These are phyloP conservation scores for Terana coerulea DNA, from an alignment of 768 basidiomycete genomes.

Conservation along the genomic window DNA sequence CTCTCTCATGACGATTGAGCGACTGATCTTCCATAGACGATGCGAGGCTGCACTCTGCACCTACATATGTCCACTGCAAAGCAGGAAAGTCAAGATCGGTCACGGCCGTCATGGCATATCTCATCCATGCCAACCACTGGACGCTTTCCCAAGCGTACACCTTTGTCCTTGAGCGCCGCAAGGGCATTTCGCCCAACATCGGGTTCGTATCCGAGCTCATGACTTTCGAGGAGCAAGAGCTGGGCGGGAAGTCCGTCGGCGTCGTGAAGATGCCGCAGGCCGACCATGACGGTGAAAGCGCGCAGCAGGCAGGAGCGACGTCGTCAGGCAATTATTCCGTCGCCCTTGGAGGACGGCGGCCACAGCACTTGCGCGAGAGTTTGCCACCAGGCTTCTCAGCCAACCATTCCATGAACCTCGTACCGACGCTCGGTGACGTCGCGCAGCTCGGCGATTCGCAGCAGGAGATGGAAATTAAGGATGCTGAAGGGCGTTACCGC, in stretches of 20 bases:
- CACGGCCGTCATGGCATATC: constrained; percentile 94
- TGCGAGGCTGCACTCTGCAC: constrained; percentile 81
- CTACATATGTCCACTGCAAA: constrained; percentile 95
- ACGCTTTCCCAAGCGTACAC: constrained; percentile 87
- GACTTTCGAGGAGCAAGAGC: constrained; percentile 91
- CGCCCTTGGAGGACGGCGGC: constrained; percentile 47
- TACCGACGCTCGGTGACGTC: constrained; percentile 27
- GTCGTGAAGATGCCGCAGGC: constrained; percentile 45
- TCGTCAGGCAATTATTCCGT: constrained; percentile 34
- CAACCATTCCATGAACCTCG: constrained; percentile 25
- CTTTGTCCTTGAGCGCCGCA: constrained; percentile 88
- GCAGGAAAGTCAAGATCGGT: constrained; percentile 95
- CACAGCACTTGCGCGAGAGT: constrained; percentile 70
- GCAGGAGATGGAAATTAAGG: constrained; percentile 88
- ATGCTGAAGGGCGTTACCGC: constrained; percentile 78
- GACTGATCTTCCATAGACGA: constrained; percentile 56
- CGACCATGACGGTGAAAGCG: constrained; percentile 25
- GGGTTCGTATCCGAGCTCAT: constrained; percentile 97
- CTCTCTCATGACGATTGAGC: not conserved
- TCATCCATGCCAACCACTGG: constrained; percentile 98
- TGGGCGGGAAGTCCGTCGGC: constrained; percentile 72
- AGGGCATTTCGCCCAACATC: constrained; percentile 95
- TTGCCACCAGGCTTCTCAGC: constrained; percentile 53
- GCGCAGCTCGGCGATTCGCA: constrained; percentile 58
- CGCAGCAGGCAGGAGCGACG: constrained; percentile 24